Base-by-base conservation (phyloP, 768 basidiomycete species). In the Phanerodontia chrysosporium region DNA sequence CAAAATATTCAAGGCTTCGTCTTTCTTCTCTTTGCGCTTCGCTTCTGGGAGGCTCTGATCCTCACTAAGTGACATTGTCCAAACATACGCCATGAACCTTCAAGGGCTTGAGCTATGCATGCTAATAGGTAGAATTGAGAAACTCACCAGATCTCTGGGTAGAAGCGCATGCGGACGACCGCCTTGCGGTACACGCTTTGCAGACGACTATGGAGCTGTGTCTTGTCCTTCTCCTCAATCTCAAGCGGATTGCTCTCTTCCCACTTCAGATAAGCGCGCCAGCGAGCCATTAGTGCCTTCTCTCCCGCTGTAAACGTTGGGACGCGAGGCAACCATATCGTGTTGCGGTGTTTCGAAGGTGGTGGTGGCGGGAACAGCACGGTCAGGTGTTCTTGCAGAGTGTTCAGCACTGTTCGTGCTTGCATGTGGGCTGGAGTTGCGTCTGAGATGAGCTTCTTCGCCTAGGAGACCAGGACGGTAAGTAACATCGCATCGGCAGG, bases 401-500 rank as follows among this genome's bases (percentile, higher is more conserved):
- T 89, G 57, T 91, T 89, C 29, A 95, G 83, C 1, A 89, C 87
- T 0, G 90, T 88, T 14, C 95, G 87, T 0, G 97, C 96, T 67
- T 96, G 95, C 91, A 98, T 95, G 70, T 98, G 90, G 1, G 89
- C 84, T 6, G 94, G 91, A 1, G 91, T 90, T n/a, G 92, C 81
- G 73, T 98, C 95, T 57, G 84, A 80, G 76, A 98, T 86, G 74
- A 98, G 95, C 69, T 98, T 97, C 73, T 98, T 98, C 14, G 96
- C 95, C 87, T 88, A 62, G 1, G 22, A 58, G 2, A 5, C 16
- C 35, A 4, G 32, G 53, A 27, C 55, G 49, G n/a, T 39, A 28
- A 54, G 39, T 13, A 39, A 58, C 36, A 1, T 36, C 29, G 24
- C 13, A n/a, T n/a, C n/a, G n/a, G n/a, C 35, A 30, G 49, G 5